Evolutionary conservation across 139 green algal genomes (phyloP).

Genomic region (Haematococcus sp.): DNA sequence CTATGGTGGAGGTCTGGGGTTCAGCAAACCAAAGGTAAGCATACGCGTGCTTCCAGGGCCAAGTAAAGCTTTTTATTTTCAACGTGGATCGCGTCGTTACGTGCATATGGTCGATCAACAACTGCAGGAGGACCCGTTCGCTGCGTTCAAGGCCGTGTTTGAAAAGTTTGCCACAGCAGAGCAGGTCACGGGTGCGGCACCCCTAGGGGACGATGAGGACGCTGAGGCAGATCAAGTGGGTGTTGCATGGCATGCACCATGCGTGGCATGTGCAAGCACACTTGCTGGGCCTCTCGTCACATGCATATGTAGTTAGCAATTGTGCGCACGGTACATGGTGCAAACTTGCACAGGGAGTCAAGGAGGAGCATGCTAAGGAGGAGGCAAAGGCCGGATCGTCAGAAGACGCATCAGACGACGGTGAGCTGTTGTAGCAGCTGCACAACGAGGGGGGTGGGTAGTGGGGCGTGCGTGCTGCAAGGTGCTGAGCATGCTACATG

Average conservation of each 20-base stretch:
- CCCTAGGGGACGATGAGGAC: conserved; percentile 39
- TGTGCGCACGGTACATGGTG: too few relatives aligned
- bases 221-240: conserved; percentile 37
- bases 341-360: conserved; percentile 16
- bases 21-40: conserved; percentile 6
- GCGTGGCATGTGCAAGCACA: too few relatives aligned
- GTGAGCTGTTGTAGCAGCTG: too few relatives aligned
- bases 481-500: too few relatives aligned
- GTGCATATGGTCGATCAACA: not conserved
- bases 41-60: not conserved
- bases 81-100: not conserved
- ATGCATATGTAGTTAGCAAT: too few relatives aligned
- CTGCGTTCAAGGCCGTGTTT: conserved; percentile 70
- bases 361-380: conserved; percentile 10
- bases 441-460: too few relatives aligned
- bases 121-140: conserved; percentile 27
- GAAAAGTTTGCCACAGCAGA: conserved; percentile 67
- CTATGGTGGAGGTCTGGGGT: conserved; percentile 20
- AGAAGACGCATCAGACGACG: too few relatives aligned
- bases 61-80: not conserved
- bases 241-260: too few relatives aligned
- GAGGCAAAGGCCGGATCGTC: conserved; percentile 14
- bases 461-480: too few relatives aligned
- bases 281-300: too few relatives aligned
- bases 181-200: conserved; percentile 39